Base-by-base conservation (phyloP, 257 asterid genomes). In the Gentiana dahurica region DNA sequence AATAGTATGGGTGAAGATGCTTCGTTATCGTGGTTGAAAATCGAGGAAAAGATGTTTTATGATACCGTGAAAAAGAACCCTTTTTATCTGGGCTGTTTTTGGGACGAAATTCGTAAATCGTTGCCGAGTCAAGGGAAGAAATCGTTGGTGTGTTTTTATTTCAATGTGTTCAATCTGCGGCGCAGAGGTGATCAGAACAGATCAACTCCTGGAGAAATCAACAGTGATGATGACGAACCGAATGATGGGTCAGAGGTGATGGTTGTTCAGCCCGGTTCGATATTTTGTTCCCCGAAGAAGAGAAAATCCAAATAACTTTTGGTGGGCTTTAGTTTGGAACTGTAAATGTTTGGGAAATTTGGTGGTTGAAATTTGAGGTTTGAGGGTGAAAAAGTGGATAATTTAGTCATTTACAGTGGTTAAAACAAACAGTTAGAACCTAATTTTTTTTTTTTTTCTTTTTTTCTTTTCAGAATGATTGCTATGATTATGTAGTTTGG, bases 231-330 rank as follows among this genome's bases (percentile, higher is more conserved):
- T 6, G 99, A 85, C 55, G 67, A 71, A 41, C 44, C 67, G 13
- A 51, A 38, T 33, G 35, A 8, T 60, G 65, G 54, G 41, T 57
- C 71, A 13, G 49, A 32, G 12, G 2, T 1, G 6, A 41, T 1
- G 6, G 46, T 32, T 58, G 53, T 53, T 3, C 36, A 11, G 71
- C 79, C 80, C 15, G 85, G 79, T 12, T 81, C 98, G 34, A 82
- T 87, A 65, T 77, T 87, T 62, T 56, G 83, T 71, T 85, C 95
- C 35, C 89, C 95, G 1, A 85, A 79, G 71, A 91, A 83, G 70
- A 38, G 80, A 39, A 57, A 57, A 36, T 12, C 13, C 9, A 68
- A 55, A 49, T 53, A 8, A 41, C 2, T 5, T 24, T 24, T 24
- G 24, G 24, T 24, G 24, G 24, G 24, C 24, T 24, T 24, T 24